Conservation (phyloP, 2,329 filamentous ascomycete genomes). For the Aspergillus floridensis region DNA sequence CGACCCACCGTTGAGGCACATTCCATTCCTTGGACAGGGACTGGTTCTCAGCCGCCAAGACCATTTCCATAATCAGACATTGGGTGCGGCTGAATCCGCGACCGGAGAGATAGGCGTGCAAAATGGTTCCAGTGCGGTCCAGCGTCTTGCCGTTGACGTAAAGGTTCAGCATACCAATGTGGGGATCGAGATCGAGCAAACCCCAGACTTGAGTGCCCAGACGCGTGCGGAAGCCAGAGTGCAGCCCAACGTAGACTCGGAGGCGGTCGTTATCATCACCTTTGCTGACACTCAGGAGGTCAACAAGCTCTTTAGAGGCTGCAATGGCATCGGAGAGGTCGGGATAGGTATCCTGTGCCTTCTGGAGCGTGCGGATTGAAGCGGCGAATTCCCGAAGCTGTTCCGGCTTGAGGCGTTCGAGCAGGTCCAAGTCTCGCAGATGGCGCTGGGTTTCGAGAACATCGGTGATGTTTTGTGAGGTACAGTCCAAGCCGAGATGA, state of each 20-base stretch:
- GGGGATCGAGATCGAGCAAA: conserved; percentile 15
- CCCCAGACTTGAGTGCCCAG: conserved; percentile 21
- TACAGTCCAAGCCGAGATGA: conserved; percentile 25
- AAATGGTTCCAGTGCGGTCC: conserved; percentile 32
- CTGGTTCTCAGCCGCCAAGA: conserved; percentile 24
- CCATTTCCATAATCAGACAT: conserved; percentile 32
- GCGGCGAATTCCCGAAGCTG: conserved; percentile 19
- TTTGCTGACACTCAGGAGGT: conserved; percentile 10
- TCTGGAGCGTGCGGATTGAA: conserved; percentile 20
- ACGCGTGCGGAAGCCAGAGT: conserved; percentile 24
- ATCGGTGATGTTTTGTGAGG: conserved; percentile 22
- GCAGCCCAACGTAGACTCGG: conserved; percentile 20
- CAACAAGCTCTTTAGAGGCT: conserved; percentile 5
- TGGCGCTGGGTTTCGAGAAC: conserved; percentile 23
- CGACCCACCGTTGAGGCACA: conserved; percentile 28
- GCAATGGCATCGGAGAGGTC: neutral
- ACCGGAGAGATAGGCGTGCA: conserved; percentile 40
- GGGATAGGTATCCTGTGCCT: neutral
- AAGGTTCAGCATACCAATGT: conserved; percentile 20
- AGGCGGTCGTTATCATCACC: conserved; percentile 10
- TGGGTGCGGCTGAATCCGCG: conserved; percentile 27
- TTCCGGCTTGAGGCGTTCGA: conserved; percentile 15
- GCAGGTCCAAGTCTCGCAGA: conserved; percentile 23
- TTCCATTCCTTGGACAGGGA: conserved; percentile 17
- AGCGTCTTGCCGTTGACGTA: conserved; percentile 36